These are phyloP conservation scores for Diaporthe caulivora DNA, from an alignment of 2,329 filamentous ascomycete genomes.

Conservation along the genomic window DNA sequence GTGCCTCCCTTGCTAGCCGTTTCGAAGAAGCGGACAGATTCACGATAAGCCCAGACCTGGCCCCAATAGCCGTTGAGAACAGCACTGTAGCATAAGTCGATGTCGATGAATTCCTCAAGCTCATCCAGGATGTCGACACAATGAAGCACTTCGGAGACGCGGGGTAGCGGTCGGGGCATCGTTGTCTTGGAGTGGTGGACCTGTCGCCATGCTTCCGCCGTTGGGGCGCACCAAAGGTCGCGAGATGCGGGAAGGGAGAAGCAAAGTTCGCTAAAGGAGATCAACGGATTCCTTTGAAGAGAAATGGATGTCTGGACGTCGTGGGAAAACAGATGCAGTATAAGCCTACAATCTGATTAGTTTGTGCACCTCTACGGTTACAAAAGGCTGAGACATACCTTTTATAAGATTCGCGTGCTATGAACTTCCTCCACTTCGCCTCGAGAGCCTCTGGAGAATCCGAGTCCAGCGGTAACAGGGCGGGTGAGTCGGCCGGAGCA, in stretches of 20 bases:
- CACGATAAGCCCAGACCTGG: constrained; percentile 49
- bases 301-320: constrained; percentile 45
- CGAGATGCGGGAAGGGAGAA: constrained; percentile 45
- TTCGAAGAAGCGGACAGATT: constrained; percentile 47
- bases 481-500: constrained; percentile 41
- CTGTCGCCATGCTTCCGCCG: constrained; percentile 45
- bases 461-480: constrained; percentile 39
- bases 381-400: constrained; percentile 37
- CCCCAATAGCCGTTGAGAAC: constrained; percentile 49
- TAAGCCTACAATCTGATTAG: constrained; percentile 40
- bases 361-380: background rate
- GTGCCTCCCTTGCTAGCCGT: constrained; percentile 38
- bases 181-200: constrained; percentile 43
- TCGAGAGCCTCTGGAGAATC: constrained; percentile 44
- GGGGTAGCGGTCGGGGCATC: constrained; percentile 41
- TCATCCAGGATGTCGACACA: constrained; percentile 42
- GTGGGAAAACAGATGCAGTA: constrained; percentile 45
- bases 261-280: constrained; percentile 45
- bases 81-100: constrained; percentile 48
- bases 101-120: constrained; percentile 45
- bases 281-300: constrained; percentile 43
- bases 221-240: constrained; percentile 46
- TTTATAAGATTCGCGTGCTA: constrained; percentile 46
- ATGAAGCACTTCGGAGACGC: constrained; percentile 44
- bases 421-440: constrained; percentile 45